These are phyloP conservation scores for Erucastrum elatum DNA, from an alignment of 345 rosid species.

Conservation along the genomic window DNA sequence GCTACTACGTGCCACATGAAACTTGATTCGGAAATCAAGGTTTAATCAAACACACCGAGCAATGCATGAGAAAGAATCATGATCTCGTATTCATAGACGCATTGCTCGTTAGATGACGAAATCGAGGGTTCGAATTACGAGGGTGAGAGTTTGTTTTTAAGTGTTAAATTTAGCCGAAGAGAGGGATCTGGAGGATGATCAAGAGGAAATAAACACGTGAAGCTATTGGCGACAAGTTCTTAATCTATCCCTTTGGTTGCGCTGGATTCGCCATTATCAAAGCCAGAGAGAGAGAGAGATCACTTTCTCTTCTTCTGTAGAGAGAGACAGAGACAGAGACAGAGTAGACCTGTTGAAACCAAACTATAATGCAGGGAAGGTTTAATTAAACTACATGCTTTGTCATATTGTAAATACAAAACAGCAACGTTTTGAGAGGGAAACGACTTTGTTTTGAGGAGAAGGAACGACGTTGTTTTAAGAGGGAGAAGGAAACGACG, in stretches of 20 bases:
- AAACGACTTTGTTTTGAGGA: neutral
- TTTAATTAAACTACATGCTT: constrained; percentile 8
- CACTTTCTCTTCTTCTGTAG: neutral
- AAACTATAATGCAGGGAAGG: neutral
- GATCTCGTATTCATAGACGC: neutral
- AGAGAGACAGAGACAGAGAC: constrained; percentile 13
- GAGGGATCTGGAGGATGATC: constrained; percentile 86
- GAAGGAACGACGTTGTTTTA: too few species aligned
- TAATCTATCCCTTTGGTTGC: constrained; percentile 57
- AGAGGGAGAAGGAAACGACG: too few species aligned
- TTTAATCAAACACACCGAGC: neutral
- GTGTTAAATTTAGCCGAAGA: constrained; percentile 60
- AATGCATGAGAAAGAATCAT: neutral
- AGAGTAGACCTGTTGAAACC: constrained; percentile 18
- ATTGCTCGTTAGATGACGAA: neutral
- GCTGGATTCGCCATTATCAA: constrained; percentile 44
- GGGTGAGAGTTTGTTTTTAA: neutral
- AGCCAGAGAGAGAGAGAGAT: constrained; percentile 1
- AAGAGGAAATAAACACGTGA: constrained; percentile 75
- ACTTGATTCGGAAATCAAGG: neutral
- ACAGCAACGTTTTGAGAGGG: neutral
- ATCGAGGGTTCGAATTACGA: constrained; percentile 16
- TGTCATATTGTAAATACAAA: neutral
- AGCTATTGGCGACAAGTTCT: constrained; percentile 51
- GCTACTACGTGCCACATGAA: too few species aligned